Conservation (phyloP, 2,329 filamentous ascomycete species). For the Penicillium sp. region DNA sequence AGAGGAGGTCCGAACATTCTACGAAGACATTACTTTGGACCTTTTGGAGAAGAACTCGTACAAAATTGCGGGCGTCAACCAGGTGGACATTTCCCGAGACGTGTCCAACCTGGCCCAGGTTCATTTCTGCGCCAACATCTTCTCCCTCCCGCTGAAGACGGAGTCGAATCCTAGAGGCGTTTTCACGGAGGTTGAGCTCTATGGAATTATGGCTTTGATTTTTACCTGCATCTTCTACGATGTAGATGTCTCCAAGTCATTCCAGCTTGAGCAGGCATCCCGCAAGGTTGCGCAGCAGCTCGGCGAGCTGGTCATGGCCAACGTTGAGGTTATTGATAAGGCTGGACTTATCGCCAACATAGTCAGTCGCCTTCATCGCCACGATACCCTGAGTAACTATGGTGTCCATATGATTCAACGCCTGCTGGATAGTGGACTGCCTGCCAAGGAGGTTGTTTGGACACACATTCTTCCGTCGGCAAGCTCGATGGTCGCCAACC, state of each 20-base stretch:
- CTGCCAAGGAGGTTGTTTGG: slow-evolving; percentile 51
- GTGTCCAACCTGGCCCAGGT: slow-evolving; percentile 52
- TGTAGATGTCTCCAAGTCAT: slow-evolving; percentile 50
- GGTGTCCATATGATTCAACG: slow-evolving; percentile 54
- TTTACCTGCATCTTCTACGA: slow-evolving; percentile 55
- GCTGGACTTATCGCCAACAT: slow-evolving; percentile 41
- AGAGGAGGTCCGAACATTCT: slow-evolving; percentile 45
- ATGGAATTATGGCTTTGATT: slow-evolving; percentile 50
- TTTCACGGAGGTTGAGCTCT: slow-evolving; percentile 53
- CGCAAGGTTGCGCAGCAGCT: slow-evolving; percentile 47
- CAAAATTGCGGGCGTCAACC: slow-evolving; percentile 42
- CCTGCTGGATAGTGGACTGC: slow-evolving; percentile 46
- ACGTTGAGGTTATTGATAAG: slow-evolving; percentile 45
- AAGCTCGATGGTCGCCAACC: slow-evolving; percentile 54
- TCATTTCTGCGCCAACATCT: slow-evolving; percentile 53
- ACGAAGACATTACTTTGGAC: slow-evolving; percentile 46
- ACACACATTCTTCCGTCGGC: slow-evolving; percentile 56
- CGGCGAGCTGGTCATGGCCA: slow-evolving; percentile 48
- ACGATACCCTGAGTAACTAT: slow-evolving; percentile 48
- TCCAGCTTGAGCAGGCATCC: slow-evolving; percentile 49
- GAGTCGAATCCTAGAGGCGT: slow-evolving; percentile 48
- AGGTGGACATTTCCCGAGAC: slow-evolving; percentile 49
- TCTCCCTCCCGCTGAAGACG: slow-evolving; percentile 54
- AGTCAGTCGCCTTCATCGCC: slow-evolving; percentile 39
- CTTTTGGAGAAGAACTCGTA: slow-evolving; percentile 45